Evolutionary conservation across 2,329 filamentous ascomycete species (phyloP).

Genomic region (Fusarium coffeatum): DNA sequence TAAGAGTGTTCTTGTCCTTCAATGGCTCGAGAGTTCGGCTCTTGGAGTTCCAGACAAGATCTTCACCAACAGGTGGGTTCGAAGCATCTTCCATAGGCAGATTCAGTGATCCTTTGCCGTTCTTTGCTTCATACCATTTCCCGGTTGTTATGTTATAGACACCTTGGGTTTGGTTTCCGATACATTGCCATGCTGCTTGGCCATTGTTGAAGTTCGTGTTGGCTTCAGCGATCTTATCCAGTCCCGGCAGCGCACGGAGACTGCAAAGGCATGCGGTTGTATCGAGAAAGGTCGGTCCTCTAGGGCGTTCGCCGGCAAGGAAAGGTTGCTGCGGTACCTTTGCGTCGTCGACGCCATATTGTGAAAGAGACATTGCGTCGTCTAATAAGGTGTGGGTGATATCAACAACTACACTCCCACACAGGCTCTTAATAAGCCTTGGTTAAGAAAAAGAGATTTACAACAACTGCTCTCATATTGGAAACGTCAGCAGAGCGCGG

Average conservation of each 20-base stretch:
- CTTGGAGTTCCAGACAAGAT: slow-evolving; percentile 47
- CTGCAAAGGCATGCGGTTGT: slow-evolving; percentile 55
- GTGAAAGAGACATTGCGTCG: slow-evolving; percentile 32
- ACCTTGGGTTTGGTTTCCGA: slow-evolving; percentile 57
- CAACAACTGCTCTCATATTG: slow-evolving; percentile 1
- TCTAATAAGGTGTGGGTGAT: not conserved
- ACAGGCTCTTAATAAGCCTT: not conserved
- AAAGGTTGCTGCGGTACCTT: slow-evolving; percentile 54
- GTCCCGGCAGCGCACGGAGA: slow-evolving; percentile 43
- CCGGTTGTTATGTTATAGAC: slow-evolving; percentile 53
- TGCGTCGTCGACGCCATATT: slow-evolving; percentile 32
- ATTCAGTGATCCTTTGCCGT: slow-evolving; percentile 39
- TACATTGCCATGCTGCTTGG: slow-evolving; percentile 56
- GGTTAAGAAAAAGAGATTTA: not conserved
- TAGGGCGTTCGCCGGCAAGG: slow-evolving; percentile 46
- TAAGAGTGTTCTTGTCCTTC: slow-evolving; percentile 43
- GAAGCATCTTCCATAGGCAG: slow-evolving; percentile 52
- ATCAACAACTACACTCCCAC: not conserved
- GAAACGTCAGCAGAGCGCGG: not conserved
- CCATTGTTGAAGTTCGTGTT: slow-evolving; percentile 9
- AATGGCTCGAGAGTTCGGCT: slow-evolving; percentile 45
- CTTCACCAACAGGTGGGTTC: slow-evolving; percentile 50
- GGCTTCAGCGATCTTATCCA: slow-evolving; percentile 15
- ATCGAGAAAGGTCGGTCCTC: slow-evolving; percentile 56
- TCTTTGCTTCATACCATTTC: slow-evolving; percentile 56